Percentiles rank a stretch among this genome's conserved stretches.
These are phyloP conservation scores for Tephrocybe sp. DNA, from an alignment of 768 basidiomycete genomes.

Conservation along the genomic window DNA sequence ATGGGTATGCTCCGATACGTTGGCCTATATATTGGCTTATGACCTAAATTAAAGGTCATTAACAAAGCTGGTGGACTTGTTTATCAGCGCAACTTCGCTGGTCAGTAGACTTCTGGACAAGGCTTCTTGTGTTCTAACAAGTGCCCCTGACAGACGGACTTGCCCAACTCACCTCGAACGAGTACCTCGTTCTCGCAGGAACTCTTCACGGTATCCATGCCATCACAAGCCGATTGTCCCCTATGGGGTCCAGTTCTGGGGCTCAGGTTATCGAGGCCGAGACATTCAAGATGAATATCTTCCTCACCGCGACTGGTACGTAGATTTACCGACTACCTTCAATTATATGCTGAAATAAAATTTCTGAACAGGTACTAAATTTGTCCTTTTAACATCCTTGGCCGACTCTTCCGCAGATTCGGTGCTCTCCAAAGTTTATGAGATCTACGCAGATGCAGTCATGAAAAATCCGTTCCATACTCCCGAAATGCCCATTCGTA, in stretches of 20 bases:
- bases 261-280: slow-evolving; percentile 96
- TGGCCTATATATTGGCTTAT: slow-evolving; percentile 2
- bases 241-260: slow-evolving; percentile 78
- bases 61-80: slow-evolving; percentile 98
- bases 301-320: slow-evolving; percentile 86
- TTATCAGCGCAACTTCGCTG: slow-evolving; percentile 89
- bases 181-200: slow-evolving; percentile 93
- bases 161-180: slow-evolving; percentile 85
- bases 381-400: slow-evolving; percentile 86
- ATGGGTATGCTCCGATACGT: slow-evolving; percentile 54
- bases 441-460: slow-evolving; percentile 89
- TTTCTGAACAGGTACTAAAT: slow-evolving; percentile 76
- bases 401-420: slow-evolving; percentile 66
- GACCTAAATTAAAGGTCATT: slow-evolving; percentile 70
- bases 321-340: slow-evolving; percentile 9
- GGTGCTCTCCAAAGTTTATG: slow-evolving; percentile 83
- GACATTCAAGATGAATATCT: slow-evolving; percentile 89
- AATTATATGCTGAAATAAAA: not conserved
- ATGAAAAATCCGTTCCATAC: slow-evolving; percentile 99
- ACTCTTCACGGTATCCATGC: slow-evolving; percentile 98
- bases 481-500: slow-evolving; percentile 98
- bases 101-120: slow-evolving; percentile 38
- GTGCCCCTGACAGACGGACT: slow-evolving; percentile 70
- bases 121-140: not conserved
- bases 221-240: slow-evolving; percentile 91